These are phyloP conservation scores for Hyphodiscus hymeniophilus DNA, from an alignment of 495 filamentous ascomycete genomes.

Conservation along the genomic window DNA sequence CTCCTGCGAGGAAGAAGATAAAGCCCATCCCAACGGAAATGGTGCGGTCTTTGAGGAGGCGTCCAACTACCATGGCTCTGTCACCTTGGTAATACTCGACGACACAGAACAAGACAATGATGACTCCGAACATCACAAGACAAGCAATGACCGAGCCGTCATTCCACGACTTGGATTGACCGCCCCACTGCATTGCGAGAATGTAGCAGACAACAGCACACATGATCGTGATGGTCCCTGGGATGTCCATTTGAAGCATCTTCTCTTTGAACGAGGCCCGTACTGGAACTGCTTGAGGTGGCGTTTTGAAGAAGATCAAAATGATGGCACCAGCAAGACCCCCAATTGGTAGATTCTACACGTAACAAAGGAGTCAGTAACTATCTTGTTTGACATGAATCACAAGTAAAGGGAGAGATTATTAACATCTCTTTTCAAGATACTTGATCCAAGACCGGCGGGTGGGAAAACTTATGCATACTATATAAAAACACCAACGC, in stretches of 20 bases:
- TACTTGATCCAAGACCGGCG: too few species aligned
- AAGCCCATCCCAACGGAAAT: conserved; percentile 48
- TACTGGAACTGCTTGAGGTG: conserved; percentile 26
- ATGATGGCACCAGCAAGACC: conserved; percentile 36
- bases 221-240: conserved; percentile 18
- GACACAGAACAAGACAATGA: conserved; percentile 51
- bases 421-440: too few species aligned
- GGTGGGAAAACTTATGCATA: too few species aligned
- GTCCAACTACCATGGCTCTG: conserved; percentile 55
- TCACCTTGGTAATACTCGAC: conserved; percentile 57
- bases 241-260: conserved; percentile 22
- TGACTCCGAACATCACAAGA: conserved; percentile 59
- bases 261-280: conserved; percentile 17
- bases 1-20: conserved; percentile 43
- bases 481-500: conserved; percentile 20
- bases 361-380: too few species aligned
- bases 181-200: conserved; percentile 84
- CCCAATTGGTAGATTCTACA: conserved; percentile 56
- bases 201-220: conserved; percentile 62
- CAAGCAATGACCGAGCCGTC: conserved; percentile 60
- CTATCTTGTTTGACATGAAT: too few species aligned
- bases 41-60: conserved; percentile 56
- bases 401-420: too few species aligned
- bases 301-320: conserved; percentile 40
- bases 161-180: conserved; percentile 59